Conservation (phyloP, 805 yeast genomes). For the Teunomyces kruisii region DNA sequence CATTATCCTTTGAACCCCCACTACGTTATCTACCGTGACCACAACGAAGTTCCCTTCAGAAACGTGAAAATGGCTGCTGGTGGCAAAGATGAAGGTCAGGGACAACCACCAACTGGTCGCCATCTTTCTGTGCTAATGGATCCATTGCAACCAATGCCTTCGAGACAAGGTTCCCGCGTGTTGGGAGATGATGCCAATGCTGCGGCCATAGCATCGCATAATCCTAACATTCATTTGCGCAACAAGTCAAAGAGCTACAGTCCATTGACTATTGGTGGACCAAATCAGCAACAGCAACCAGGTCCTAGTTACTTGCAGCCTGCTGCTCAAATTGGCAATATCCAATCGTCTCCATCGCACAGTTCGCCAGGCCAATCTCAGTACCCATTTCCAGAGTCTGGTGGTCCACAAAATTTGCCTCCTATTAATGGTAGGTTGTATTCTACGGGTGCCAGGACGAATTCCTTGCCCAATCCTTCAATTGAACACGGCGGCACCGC, state of each 20-base stretch:
- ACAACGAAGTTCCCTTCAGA: conserved; percentile 13
- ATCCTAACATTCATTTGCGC: conserved; percentile 5
- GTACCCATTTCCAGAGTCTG: not conserved
- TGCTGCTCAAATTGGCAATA: not conserved
- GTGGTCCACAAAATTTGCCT: not conserved
- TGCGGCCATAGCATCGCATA: conserved; percentile 11
- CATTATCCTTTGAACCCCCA: conserved; percentile 37
- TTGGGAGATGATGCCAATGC: conserved; percentile 16
- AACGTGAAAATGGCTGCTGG: conserved; percentile 12
- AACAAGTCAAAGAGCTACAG: conserved; percentile 16
- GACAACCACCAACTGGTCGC: conserved; percentile 15
- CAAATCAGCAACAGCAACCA: not conserved
- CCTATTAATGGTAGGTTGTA: conserved; percentile 2
- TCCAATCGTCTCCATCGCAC: not conserved
- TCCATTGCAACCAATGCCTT: conserved; percentile 33
- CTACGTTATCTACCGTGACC: conserved; percentile 27
- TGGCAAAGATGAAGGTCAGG: conserved; percentile 11
- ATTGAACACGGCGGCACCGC: conserved; percentile 9
- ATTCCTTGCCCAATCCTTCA: conserved; percentile 20
- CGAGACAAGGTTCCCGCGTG: conserved; percentile 12
- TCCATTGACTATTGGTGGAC: conserved; percentile 16
- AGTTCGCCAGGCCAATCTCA: not conserved
- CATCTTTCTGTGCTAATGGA: conserved; percentile 43
- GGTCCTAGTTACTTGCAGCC: not conserved
- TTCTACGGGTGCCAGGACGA: conserved; percentile 10